Conservation (phyloP, 345 rosid species). For the Citrus unshiu region DNA sequence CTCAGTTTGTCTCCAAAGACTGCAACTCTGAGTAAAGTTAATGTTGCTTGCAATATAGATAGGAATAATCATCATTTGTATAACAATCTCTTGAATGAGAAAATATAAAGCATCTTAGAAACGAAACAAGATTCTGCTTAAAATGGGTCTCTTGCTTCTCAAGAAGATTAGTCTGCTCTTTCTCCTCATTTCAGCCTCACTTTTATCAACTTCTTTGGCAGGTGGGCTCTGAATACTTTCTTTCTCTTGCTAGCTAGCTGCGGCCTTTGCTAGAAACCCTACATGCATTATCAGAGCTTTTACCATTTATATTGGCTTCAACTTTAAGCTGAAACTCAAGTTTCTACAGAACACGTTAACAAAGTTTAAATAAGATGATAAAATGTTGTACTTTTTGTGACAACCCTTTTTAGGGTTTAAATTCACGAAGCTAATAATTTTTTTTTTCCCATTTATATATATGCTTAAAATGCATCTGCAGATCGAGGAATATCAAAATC, state of each 20-base stretch:
- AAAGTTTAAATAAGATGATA: not conserved
- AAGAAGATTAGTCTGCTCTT: slow-evolving; percentile 42
- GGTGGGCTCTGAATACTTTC: slow-evolving; percentile 25
- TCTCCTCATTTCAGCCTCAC: slow-evolving; percentile 47
- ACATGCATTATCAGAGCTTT: slow-evolving; percentile 3
- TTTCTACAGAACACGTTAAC: not conserved
- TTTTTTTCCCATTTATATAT: not conserved
- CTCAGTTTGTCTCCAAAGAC: not conserved
- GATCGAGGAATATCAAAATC: slow-evolving; percentile 40
- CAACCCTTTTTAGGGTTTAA: not conserved
- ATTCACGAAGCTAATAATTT: not conserved
- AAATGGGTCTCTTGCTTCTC: slow-evolving; percentile 34
- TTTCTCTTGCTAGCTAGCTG: slow-evolving; percentile 1
- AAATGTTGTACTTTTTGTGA: too few relatives aligned
- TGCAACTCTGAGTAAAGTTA: not conserved
- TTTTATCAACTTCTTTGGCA: slow-evolving; percentile 41
- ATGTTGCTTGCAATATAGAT: not conserved
- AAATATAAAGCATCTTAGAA: not conserved
- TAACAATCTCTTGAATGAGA: slow-evolving; percentile 10
- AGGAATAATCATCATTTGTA: slow-evolving; percentile 19
- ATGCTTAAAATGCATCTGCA: slow-evolving; percentile 15
- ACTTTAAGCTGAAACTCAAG: not conserved
- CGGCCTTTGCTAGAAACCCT: slow-evolving; percentile 14
- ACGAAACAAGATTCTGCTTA: slow-evolving; percentile 6
- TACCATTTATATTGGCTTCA: not conserved